Percentiles rank a stretch among this genome's conserved stretches.
phyloP scores from a whole-genome alignment of 139 green algal genomes.

The Picochlorum sp. region DNA sequence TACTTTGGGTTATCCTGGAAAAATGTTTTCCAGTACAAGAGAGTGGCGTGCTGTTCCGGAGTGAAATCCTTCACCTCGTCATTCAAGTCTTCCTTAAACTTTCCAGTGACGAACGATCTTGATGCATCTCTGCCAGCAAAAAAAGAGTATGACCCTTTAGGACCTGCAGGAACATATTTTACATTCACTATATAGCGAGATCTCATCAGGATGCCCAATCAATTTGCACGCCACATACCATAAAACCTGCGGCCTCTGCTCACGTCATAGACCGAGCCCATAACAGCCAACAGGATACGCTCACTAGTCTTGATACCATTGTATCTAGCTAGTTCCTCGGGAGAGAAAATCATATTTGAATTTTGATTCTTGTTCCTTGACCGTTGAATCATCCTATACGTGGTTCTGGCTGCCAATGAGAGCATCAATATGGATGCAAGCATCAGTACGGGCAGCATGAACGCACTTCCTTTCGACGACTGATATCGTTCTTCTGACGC shows the following conservation, averaged over 20 bases:
- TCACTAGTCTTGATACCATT: constrained; percentile 5
- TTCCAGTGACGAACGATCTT: constrained; percentile 36
- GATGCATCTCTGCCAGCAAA: constrained; percentile 47
- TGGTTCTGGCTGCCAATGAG: too few relatives aligned
- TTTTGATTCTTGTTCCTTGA: too few relatives aligned
- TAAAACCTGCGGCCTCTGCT: constrained; percentile 30
- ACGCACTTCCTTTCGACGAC: too few relatives aligned
- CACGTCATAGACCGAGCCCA: constrained; percentile 67
- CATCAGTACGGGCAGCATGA: too few relatives aligned
- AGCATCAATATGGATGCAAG: too few relatives aligned
- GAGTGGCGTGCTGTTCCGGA: constrained; percentile 24
- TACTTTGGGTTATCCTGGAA: constrained; percentile 39
- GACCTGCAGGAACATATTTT: constrained; percentile 5
- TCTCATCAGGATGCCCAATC: too few relatives aligned
- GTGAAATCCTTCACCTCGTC: constrained; percentile 41
- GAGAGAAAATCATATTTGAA: constrained; percentile 19
- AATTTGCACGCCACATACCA: too few relatives aligned
- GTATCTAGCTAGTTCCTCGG: constrained; percentile 31
- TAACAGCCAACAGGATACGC: constrained; percentile 33
- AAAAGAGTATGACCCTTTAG: constrained; percentile 34
- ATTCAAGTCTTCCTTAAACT: constrained; percentile 43
- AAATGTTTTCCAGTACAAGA: constrained; percentile 50
- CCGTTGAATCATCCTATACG: too few relatives aligned
- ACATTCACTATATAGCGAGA: background rate
- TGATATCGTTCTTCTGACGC: too few relatives aligned